Percentiles rank a stretch among this genome's conserved stretches.
Conservation (phyloP, 768 basidiomycete species). For the Rhizopogon roseolus region DNA sequence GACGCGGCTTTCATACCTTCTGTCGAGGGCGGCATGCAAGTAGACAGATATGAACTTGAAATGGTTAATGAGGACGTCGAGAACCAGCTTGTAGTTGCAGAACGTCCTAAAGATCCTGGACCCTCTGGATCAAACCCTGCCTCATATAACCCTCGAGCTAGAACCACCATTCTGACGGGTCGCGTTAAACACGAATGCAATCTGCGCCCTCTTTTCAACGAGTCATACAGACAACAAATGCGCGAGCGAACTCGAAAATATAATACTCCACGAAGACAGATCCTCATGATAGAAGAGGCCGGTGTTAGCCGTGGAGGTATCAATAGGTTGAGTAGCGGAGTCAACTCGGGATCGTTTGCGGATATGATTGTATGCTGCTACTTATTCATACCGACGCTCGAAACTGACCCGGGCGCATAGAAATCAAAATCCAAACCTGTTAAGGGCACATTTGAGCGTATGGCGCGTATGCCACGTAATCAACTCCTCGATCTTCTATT, state of each 20-base stretch:
- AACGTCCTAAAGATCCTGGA: slow-evolving; percentile 64
- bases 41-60: slow-evolving; percentile 79
- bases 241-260: slow-evolving; percentile 59
- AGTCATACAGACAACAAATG: slow-evolving; percentile 68
- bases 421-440: slow-evolving; percentile 62
- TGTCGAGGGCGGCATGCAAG: slow-evolving; percentile 25
- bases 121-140: slow-evolving; percentile 32
- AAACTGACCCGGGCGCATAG: slow-evolving; percentile 21
- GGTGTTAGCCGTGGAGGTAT: slow-evolving; percentile 62
- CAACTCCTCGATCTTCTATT: slow-evolving; percentile 86
- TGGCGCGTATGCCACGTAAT: slow-evolving; percentile 88
- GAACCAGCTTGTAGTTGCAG: slow-evolving; percentile 83
- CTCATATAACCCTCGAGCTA: slow-evolving; percentile 53
- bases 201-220: slow-evolving; percentile 62
- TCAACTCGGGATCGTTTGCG: slow-evolving; percentile 55
- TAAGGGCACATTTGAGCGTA: slow-evolving; percentile 78
- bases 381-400: neutral
- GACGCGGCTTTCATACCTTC: slow-evolving; percentile 26
- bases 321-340: slow-evolving; percentile 76
- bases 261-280: slow-evolving; percentile 62
- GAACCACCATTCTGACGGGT: slow-evolving; percentile 75
- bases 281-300: slow-evolving; percentile 71
- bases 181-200: slow-evolving; percentile 80
- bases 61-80: slow-evolving; percentile 83
- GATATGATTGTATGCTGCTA: slow-evolving; percentile 56